A percentile compares a stretch with the other conserved stretches of the same genome.
Conservation (phyloP, 441 rosid genomes). For the Capsella rubella region DNA sequence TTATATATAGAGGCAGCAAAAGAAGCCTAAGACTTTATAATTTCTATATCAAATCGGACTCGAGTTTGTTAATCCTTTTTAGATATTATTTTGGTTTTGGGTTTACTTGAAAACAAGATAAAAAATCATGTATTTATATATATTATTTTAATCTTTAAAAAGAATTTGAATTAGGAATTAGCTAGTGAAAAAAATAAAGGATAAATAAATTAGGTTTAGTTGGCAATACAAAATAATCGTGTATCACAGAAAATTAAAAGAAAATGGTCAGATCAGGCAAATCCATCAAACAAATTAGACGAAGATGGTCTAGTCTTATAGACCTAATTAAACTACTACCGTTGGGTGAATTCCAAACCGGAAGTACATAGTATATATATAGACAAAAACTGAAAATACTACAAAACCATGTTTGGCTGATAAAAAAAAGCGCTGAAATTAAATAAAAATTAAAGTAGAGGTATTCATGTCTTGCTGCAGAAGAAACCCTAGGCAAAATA, state of each 20-base stretch:
- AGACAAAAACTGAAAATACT: background rate
- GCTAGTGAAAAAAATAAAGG: no score
- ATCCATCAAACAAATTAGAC: no score
- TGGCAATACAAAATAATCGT: no score
- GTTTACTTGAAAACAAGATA: background rate
- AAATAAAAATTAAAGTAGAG: background rate
- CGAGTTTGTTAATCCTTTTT: background rate
- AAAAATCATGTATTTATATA: no score
- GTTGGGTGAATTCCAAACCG: background rate
- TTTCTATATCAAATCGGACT: background rate
- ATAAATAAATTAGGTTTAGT: no score
- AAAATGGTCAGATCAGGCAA: no score
- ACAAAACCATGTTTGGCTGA: background rate
- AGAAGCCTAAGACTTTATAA: background rate
- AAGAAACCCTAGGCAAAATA: background rate
- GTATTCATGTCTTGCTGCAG: background rate
- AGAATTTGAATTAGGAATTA: no score
- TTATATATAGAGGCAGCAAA: slow-evolving; percentile 14
- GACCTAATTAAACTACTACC: background rate
- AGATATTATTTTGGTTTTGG: background rate
- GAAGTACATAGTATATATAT: no score
- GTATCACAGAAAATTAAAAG: no score
- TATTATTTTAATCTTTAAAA: no score
- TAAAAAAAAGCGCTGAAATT: background rate
- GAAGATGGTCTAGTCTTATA: no score